phyloP scores from a whole-genome alignment of 768 basidiomycete genomes.

The Macrolepiota fuliginosa region DNA sequence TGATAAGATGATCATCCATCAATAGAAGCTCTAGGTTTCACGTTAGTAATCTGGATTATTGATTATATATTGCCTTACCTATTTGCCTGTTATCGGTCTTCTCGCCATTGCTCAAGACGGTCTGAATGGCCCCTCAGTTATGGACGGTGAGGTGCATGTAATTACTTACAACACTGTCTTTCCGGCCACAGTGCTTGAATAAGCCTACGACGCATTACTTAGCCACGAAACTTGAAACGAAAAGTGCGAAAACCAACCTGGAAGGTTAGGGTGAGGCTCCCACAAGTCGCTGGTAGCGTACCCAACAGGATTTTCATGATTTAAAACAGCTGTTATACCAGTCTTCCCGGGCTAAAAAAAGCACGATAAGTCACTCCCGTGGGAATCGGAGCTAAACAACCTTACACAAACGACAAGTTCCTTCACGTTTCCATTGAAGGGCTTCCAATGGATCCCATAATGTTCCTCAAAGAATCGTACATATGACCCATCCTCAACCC shows the following conservation, averaged over 20 bases:
- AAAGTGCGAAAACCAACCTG: conserved; percentile 2
- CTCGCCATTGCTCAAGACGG: conserved; percentile 27
- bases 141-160: neutral
- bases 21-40: conserved; percentile 20
- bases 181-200: conserved; percentile 20
- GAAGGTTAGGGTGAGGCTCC: conserved; percentile 18
- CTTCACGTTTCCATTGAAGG: neutral
- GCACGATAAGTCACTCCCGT: neutral
- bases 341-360: conserved; percentile 15
- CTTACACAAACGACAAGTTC: conserved; percentile 21
- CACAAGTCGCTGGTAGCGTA: conserved; percentile 20
- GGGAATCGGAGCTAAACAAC: neutral
- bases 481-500: conserved; percentile 13
- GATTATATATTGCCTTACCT: conserved; percentile 11
- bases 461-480: conserved; percentile 11
- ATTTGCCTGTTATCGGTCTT: conserved; percentile 27
- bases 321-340: conserved; percentile 18
- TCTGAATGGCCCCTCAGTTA: conserved; percentile 15
- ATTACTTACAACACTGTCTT: conserved; percentile 20
- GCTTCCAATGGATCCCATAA: conserved; percentile 10
- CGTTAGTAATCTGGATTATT: neutral
- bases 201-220: conserved; percentile 1
- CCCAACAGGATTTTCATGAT: conserved; percentile 19
- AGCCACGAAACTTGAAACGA: neutral
- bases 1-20: conserved; percentile 17